phyloP scores from a whole-genome alignment of 2,329 filamentous ascomycete species.

The Ceratocystis eucalypticola region DNA sequence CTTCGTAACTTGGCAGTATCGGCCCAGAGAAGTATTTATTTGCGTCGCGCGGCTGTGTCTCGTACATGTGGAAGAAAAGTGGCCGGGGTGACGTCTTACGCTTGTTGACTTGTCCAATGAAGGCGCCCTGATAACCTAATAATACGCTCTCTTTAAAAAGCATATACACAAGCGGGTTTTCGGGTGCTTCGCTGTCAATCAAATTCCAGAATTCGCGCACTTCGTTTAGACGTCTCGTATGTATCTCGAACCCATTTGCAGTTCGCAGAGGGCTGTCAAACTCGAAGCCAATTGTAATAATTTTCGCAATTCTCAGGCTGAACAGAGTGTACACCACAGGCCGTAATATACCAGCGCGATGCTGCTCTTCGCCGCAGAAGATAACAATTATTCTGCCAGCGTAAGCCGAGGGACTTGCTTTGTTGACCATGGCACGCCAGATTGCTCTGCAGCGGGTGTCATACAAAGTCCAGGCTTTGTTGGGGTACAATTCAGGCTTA shows the following conservation, averaged over 20 bases:
- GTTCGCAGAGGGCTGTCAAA: background rate
- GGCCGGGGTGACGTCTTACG: background rate
- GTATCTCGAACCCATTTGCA: background rate
- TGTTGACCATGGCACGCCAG: background rate
- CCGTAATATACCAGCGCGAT: background rate
- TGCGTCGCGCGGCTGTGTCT: background rate
- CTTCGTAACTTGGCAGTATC: background rate
- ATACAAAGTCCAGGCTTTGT: background rate
- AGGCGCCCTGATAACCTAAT: too few relatives aligned
- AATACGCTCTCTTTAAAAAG: background rate
- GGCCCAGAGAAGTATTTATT: background rate
- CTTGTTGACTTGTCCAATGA: background rate
- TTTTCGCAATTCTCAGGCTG: background rate
- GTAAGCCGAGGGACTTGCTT: background rate
- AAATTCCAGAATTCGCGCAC: background rate
- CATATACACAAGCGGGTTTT: background rate
- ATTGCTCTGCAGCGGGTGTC: background rate
- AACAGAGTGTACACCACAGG: background rate
- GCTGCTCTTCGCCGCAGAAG: background rate
- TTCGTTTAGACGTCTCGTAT: background rate
- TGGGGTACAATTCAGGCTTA: background rate
- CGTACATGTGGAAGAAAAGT: background rate
- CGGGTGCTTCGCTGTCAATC: background rate
- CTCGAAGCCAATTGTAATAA: background rate
- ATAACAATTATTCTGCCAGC: background rate